Evolutionary conservation across 73 alveolate genomes (phyloP), one percentile per base, ranked within the genome.

Genomic region (Paramecium tetraurelia): DNA sequence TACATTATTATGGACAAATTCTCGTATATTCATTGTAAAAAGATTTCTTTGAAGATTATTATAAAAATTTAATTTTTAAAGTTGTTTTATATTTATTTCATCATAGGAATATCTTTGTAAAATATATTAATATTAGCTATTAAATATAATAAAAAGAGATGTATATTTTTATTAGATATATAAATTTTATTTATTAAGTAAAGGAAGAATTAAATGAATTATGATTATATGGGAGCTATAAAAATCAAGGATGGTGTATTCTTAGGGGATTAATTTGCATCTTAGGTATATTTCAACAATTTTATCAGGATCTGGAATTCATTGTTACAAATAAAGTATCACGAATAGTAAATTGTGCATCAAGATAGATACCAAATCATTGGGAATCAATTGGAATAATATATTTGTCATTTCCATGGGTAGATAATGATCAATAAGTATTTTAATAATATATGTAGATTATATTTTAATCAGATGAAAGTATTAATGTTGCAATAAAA

Each of bases 351-450:
- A 97, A 97, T 83, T 96, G 99, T 33, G 97, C 99, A 29, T 99
- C 98, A 10, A 94, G 95, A 27, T 96, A 93, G 75, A 93, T 97
- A 8, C 98, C 98, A 14, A 97, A 97, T 85, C 97, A 96, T 80
- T 97, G 98, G 98, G 99, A 97, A 93, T 92, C 98, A 59, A 87
- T 97, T 43, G 99, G 99, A 46, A 96, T 97, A 48, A 94, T 94
- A 92, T 97, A 97, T 90, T 92, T 97, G 58, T 92, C 97, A 7
- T 95, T 94, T 83, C 94, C 94, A 85, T 98, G 99, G 99, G 89
- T 93, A 38, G 99, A 96, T 90, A 92, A 89, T 38, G 98, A 95
- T 11, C 85, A 83, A 69, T 96, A 96, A 94, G 96, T 85, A 43
- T 20, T 29, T 6, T n/a, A 58, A 83, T 40, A 2, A 46, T 11